A percentile compares a stretch with the other conserved stretches of the same genome.
Conservation (phyloP, 2,329 filamentous ascomycete species). For the Aureobasidium leucospermi region DNA sequence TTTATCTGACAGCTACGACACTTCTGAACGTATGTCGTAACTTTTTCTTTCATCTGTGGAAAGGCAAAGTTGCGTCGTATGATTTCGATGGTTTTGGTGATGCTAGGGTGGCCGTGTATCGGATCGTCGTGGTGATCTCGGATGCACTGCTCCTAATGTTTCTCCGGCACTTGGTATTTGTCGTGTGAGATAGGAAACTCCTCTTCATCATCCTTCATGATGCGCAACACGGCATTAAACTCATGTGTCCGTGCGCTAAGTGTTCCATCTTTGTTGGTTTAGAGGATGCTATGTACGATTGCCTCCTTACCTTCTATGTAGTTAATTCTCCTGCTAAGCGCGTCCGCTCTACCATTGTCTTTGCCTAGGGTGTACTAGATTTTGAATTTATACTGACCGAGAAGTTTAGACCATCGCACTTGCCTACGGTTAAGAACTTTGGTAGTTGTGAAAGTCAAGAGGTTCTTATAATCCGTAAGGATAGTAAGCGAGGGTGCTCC, state of each 20-base stretch:
- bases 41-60: not conserved
- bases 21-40: not conserved
- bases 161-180: slow-evolving; percentile 2
- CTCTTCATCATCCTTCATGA: slow-evolving; percentile 9
- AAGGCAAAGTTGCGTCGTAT: slow-evolving; percentile 3
- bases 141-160: slow-evolving; percentile 5
- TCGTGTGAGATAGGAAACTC: not conserved
- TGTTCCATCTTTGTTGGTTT: slow-evolving; percentile 14
- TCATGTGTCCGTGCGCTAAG: slow-evolving; percentile 3
- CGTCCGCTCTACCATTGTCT: slow-evolving; percentile 15
- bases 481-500: slow-evolving; percentile 14
- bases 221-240: slow-evolving; percentile 4
- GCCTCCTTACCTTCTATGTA: slow-evolving; percentile 15
- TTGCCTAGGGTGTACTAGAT: slow-evolving; percentile 16
- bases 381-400: slow-evolving; percentile 15
- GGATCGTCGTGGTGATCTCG: not conserved
- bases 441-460: slow-evolving; percentile 15
- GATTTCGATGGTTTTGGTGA: not conserved
- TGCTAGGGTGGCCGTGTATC: not conserved
- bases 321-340: slow-evolving; percentile 16
- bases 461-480: slow-evolving; percentile 16
- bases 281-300: slow-evolving; percentile 13
- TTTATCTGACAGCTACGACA: slow-evolving; percentile 1
- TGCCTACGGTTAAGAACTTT: slow-evolving; percentile 15
- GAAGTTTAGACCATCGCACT: slow-evolving; percentile 13